Percentiles rank a stretch among this genome's conserved stretches.
phyloP scores from a whole-genome alignment of 805 yeast species.

The Suhomyces vadensis region DNA sequence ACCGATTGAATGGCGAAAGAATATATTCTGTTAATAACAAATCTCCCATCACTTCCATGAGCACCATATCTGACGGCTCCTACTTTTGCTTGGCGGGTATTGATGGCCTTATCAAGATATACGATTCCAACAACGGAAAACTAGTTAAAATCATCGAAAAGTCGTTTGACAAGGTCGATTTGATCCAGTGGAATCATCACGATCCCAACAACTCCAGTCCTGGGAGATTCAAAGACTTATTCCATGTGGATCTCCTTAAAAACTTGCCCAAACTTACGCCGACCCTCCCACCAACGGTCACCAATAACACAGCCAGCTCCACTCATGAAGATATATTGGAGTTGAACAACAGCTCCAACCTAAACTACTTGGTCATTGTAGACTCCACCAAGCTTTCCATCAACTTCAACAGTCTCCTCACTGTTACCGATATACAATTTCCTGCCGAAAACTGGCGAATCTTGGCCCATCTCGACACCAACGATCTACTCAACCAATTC shows the following conservation, averaged over 20 bases:
- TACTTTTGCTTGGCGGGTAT: slow-evolving; percentile 47
- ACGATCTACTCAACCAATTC: slow-evolving; percentile 28
- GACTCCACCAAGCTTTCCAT: slow-evolving; percentile 26
- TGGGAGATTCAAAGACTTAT: slow-evolving; percentile 21
- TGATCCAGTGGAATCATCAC: slow-evolving; percentile 21
- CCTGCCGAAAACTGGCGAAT: slow-evolving; percentile 16
- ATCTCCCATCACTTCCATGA: slow-evolving; percentile 30
- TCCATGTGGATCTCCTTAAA: slow-evolving; percentile 28
- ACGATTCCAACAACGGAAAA: slow-evolving; percentile 50
- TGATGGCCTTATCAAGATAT: slow-evolving; percentile 44
- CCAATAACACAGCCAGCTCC: slow-evolving; percentile 3
- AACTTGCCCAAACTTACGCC: slow-evolving; percentile 39
- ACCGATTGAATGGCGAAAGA: slow-evolving; percentile 53
- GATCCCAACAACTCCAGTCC: not conserved
- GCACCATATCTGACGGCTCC: slow-evolving; percentile 39
- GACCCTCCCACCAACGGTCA: slow-evolving; percentile 12
- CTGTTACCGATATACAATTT: slow-evolving; percentile 25
- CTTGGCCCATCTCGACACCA: slow-evolving; percentile 22
- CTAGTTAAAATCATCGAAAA: slow-evolving; percentile 25
- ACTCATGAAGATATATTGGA: slow-evolving; percentile 13
- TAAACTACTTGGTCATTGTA: slow-evolving; percentile 28
- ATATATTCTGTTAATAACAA: slow-evolving; percentile 49
- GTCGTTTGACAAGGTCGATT: slow-evolving; percentile 19
- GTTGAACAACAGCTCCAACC: slow-evolving; percentile 7
- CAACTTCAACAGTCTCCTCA: slow-evolving; percentile 33